Evolutionary conservation across 768 basidiomycete species (phyloP), one percentile per base, ranked within the genome.

Genomic region (Mycena leptocephala): DNA sequence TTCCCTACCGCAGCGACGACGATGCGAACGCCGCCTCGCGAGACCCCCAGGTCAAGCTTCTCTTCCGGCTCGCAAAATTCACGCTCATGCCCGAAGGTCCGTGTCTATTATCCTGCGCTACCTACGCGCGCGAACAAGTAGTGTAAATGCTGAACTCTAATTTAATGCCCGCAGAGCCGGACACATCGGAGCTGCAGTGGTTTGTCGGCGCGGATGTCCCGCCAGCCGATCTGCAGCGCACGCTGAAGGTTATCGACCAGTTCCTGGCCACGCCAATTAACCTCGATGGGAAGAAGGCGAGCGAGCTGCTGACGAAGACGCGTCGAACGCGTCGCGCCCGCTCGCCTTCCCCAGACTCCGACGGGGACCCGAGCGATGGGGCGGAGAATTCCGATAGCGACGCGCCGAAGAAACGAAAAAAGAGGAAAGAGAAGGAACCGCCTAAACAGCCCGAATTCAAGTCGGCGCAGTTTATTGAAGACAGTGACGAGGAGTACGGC

Each of bases 401-500:
- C 53, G 71, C 71, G 55, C 55, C 72, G 8, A 59, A 65, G 46
- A 66, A 67, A 58, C 41, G 56, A n/a, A 62, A 62, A 24, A 62
- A 62, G 59, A 37, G 59, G 59, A 62, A 62, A 39, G 35, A 61
- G 24, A 35, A 61, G 65, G 41, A 73, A 58, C 35, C 26, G 85
- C 84, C 85, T 20, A 46, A 46, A 20, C 32, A 83, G 76, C 90
- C 89, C 5, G 59, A 62, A 7, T 62, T 39, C 59, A 97, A 96
- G 83, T 95, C 94, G 9, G 96, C 96, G 13, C 94, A 96, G 83
- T 95, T 97, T 82, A 97, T 98, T 82, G 93, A 95, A 81, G 97
- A 98, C 85, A 96, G 95, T 76, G 97, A 98, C 80, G 93, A 88
- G 70, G 95, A 96, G 83, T 92, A 92, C 72, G 95, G 91, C 20